phyloP scores from a whole-genome alignment of 2,329 filamentous ascomycete genomes.

The Trichoderma harzianum region DNA sequence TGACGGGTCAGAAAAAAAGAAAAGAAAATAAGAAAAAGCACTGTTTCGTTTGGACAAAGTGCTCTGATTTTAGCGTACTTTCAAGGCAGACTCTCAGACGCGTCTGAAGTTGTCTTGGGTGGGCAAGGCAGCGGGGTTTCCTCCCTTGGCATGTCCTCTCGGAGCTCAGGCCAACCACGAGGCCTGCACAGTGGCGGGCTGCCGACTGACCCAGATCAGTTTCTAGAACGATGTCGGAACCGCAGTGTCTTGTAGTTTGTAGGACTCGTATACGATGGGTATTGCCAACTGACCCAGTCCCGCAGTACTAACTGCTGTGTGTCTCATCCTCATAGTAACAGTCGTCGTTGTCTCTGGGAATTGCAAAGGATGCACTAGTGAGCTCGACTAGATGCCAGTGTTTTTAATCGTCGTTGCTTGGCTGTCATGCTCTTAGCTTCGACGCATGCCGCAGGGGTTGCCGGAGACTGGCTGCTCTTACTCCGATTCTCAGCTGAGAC shows the following conservation, averaged over 20 bases:
- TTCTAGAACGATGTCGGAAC: conserved; percentile 18
- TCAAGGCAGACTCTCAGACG: background rate
- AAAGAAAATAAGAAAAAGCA: background rate
- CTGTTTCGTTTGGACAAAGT: background rate
- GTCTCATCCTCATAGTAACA: background rate
- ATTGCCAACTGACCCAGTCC: background rate
- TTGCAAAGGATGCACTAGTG: background rate
- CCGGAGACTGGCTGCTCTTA: background rate
- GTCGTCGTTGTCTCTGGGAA: background rate
- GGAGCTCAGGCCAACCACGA: background rate
- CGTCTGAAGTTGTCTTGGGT: background rate
- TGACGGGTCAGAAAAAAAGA: background rate
- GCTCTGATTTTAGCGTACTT: background rate
- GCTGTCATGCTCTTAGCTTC: background rate
- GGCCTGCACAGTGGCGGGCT: background rate
- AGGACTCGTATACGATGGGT: background rate
- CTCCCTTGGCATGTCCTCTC: background rate
- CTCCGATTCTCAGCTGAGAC: conserved; percentile 2
- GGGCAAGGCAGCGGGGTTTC: background rate
- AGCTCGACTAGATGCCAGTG: background rate
- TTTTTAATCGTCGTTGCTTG: background rate
- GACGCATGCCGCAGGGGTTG: background rate
- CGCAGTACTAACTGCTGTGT: background rate
- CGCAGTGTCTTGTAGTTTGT: background rate
- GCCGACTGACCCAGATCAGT: background rate